Evolutionary conservation across 306 rosid genomes (phyloP).

Genomic region (Begonia loranthoides): DNA sequence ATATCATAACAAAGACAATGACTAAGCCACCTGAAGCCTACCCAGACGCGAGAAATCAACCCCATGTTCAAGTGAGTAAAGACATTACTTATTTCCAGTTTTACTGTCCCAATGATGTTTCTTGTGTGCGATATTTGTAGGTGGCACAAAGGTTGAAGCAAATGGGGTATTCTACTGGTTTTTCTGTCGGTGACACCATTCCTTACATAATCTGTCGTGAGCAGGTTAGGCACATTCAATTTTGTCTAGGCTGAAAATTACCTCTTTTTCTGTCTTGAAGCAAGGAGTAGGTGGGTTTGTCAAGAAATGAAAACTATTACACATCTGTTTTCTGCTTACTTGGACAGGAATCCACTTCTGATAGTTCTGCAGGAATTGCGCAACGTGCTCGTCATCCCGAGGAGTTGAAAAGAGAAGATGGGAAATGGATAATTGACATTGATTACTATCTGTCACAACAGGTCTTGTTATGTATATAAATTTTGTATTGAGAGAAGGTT

Average conservation of each 20-base stretch:
- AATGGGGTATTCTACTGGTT: conserved; percentile 73
- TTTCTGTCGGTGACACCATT: conserved; percentile 79
- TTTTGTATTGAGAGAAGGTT: not conserved
- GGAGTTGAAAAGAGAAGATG: conserved; percentile 79
- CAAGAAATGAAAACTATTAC: not conserved
- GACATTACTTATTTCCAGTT: not conserved
- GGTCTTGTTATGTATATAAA: conserved; percentile 22
- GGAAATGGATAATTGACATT: conserved; percentile 89
- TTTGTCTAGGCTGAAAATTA: conserved; percentile 6
- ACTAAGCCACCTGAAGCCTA: conserved; percentile 91
- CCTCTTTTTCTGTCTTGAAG: not conserved
- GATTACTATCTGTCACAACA: conserved; percentile 91
- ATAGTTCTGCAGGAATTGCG: conserved; percentile 51
- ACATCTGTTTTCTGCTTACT: conserved; percentile 9
- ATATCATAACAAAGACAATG: conserved; percentile 81
- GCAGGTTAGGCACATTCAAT: conserved; percentile 42
- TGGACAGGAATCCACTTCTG: conserved; percentile 59
- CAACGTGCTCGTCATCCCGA: conserved; percentile 99
- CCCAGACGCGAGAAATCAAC: conserved; percentile 97
- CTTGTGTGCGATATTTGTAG: conserved; percentile 29
- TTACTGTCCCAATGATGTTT: conserved; percentile 8
- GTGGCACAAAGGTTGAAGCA: conserved; percentile 92
- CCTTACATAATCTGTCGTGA: conserved; percentile 88
- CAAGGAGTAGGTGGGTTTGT: conserved; percentile 12
- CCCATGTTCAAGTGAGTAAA: conserved; percentile 79